phyloP scores from a whole-genome alignment of 805 yeast genomes.

The Candida boleticola region DNA sequence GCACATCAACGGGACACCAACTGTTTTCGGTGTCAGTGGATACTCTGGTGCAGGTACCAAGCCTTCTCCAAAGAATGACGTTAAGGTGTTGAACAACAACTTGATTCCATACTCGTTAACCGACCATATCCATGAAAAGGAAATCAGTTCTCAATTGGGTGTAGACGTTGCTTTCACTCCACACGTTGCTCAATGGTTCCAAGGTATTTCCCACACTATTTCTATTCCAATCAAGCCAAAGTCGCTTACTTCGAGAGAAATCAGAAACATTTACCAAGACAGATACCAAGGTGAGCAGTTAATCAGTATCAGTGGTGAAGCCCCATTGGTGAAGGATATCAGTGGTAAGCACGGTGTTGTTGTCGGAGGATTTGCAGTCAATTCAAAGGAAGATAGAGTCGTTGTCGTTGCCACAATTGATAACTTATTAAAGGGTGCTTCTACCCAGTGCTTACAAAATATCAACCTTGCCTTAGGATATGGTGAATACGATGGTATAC shows the following conservation, averaged over 20 bases:
- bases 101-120: slow-evolving; percentile 93
- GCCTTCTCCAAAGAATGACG: slow-evolving; percentile 94
- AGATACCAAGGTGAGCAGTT: slow-evolving; percentile 84
- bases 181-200: slow-evolving; percentile 99
- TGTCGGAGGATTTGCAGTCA: slow-evolving; percentile 94
- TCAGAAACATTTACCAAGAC: slow-evolving; percentile 82
- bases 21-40: slow-evolving; percentile 94
- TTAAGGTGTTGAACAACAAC: slow-evolving; percentile 70
- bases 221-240: slow-evolving; percentile 76
- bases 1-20: slow-evolving; percentile 68
- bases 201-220: slow-evolving; percentile 92
- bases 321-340: slow-evolving; percentile 89
- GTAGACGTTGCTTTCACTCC: slow-evolving; percentile 85
- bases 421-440: slow-evolving; percentile 95
- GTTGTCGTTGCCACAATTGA: slow-evolving; percentile 95
- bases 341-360: slow-evolving; percentile 93
- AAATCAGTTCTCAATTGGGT: slow-evolving; percentile 80
- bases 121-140: slow-evolving; percentile 95
- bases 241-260: slow-evolving; percentile 72
- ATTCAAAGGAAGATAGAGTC: slow-evolving; percentile 82
- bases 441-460: slow-evolving; percentile 97
- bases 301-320: slow-evolving; percentile 83
- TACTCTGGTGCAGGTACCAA: slow-evolving; percentile 99
- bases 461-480: slow-evolving; percentile 87
- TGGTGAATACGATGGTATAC: slow-evolving; percentile 94